Base-by-base conservation (phyloP, 352 stramenopile genomes). In the Globisporangium parvum region DNA sequence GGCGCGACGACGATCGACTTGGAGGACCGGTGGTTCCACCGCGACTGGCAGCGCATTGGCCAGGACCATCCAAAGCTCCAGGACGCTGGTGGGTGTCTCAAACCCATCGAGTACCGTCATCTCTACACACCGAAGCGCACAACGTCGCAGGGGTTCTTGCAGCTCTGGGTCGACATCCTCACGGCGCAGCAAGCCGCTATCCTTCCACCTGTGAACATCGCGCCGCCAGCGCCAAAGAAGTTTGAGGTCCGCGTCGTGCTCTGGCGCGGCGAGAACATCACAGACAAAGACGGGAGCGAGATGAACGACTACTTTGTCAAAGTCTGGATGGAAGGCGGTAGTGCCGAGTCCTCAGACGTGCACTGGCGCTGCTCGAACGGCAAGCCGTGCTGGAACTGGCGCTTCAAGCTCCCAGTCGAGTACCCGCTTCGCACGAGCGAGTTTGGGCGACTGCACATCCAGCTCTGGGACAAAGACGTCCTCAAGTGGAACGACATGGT, bases 221-320 rank as follows among this genome's bases (percentile, higher is more conserved):
- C 75, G 17, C 78, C 76, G 6, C 86, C 87, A 2, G 59, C 59
- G 11, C 68, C 81, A 1, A 75, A 86, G 55, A 75, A 63, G 23
- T 97, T 93, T 51, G 85, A 98, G 59, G 77, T 97, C 1, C 85
- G 92, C 20, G 75, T 97, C 0, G 74, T 98, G 1, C 67, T 96
- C 9, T 98, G 91, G 92, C 82, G 88, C 10, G 87, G 73, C 2
- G 85, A 96, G 39, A 83, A 93, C 44, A 85, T 97, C 14, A 74
- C 65, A 8, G 72, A 91, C 57, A 80, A 84, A 50, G 69, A 69
- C 9, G 52, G 84, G 21, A 95, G 86, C 26, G 77, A 95, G 33
- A 77, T 95, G 31, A 96, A 94, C 52, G 92, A 98, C 65, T 88
- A 97, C 24, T 98, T 95, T 60, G 84, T 96, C n/a, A 91, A 93